Conservation (phyloP, 2,329 filamentous ascomycete genomes). For the Stagonosporopsis chrysanthemi region DNA sequence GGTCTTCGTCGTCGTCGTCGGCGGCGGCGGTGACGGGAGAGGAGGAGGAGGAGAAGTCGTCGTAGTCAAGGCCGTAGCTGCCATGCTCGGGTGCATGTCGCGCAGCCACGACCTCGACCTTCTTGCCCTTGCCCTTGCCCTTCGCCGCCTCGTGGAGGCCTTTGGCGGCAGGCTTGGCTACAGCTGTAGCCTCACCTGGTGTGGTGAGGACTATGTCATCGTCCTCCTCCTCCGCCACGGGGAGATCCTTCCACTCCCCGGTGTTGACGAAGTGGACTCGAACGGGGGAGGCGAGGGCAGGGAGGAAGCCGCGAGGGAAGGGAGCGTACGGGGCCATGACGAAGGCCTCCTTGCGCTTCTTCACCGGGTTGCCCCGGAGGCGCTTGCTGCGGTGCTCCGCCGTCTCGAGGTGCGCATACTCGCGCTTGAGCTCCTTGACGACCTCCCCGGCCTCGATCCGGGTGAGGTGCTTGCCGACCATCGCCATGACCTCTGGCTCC, state of each 20-base stretch:
- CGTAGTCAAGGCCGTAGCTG: neutral
- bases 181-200: neutral
- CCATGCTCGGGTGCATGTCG: neutral
- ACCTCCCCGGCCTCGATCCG: constrained; percentile 11
- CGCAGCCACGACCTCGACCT: neutral
- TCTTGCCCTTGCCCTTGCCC: neutral
- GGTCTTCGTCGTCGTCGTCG: neutral
- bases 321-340: neutral
- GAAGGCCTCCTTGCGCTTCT: neutral
- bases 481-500: constrained; percentile 13
- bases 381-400: neutral
- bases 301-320: neutral
- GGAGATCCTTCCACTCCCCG: neutral
- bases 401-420: neutral
- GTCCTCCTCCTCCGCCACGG: neutral
- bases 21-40: too few species aligned
- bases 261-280: neutral
- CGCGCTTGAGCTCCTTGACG: constrained; percentile 13
- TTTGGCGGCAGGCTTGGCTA: neutral
- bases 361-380: neutral
- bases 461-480: constrained; percentile 16
- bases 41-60: neutral
- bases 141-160: neutral
- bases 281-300: neutral
- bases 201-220: neutral